These are phyloP conservation scores for Termitomyces sp. DNA, from an alignment of 1,284 basidiomycete genomes.

Conservation along the genomic window DNA sequence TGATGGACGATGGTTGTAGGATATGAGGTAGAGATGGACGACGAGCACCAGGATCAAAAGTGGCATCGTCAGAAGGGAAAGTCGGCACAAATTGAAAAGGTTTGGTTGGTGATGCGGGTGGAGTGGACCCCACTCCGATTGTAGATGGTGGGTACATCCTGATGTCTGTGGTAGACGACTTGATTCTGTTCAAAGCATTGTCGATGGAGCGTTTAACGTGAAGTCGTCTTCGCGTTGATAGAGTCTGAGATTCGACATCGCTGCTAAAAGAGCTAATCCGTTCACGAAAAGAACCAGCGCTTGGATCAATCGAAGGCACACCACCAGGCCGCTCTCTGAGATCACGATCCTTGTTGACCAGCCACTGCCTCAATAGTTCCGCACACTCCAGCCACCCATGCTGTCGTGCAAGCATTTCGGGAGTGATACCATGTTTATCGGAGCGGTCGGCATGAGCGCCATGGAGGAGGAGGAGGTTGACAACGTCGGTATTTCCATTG, in stretches of 20 bases:
- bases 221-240: constrained; percentile 36
- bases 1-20: constrained; percentile 25
- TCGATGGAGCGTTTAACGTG: constrained; percentile 62
- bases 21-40: constrained; percentile 43
- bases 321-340: constrained; percentile 36
- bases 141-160: constrained; percentile 21
- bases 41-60: constrained; percentile 30
- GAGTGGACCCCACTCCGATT: constrained; percentile 25
- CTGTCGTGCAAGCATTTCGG: constrained; percentile 66
- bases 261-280: constrained; percentile 19
- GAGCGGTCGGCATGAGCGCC: constrained; percentile 74
- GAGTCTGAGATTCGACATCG: constrained; percentile 21
- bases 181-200: constrained; percentile 53
- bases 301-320: constrained; percentile 12
- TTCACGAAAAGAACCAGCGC: constrained; percentile 18
- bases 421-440: constrained; percentile 86
- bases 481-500: constrained; percentile 77
- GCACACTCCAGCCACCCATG: constrained; percentile 66
- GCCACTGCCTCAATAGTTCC: constrained; percentile 50
- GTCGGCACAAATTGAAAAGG: constrained; percentile 30
- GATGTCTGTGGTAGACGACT: constrained; percentile 32
- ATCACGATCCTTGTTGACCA: constrained; percentile 54
- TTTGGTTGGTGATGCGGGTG: constrained; percentile 36
- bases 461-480: constrained; percentile 71
- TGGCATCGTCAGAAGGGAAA: constrained; percentile 21